Evolutionary conservation across 2,329 filamentous ascomycete species (phyloP).

Genomic region (Beauveria sp.): DNA sequence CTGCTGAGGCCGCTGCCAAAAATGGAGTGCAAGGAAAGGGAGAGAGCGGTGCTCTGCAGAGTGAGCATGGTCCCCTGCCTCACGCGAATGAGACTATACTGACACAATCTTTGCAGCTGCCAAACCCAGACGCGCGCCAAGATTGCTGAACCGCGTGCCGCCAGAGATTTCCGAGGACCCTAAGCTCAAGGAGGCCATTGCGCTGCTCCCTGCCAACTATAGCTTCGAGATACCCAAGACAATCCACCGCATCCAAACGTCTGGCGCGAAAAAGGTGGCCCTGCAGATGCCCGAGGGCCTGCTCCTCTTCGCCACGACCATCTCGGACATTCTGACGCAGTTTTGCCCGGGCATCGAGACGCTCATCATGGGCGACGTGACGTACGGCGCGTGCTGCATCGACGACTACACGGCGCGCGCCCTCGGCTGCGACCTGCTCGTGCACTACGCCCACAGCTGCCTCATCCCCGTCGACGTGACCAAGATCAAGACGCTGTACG

Average conservation of each 20-base stretch:
- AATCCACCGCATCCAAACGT: slow-evolving; percentile 82
- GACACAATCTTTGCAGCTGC: slow-evolving; percentile 43
- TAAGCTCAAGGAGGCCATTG: slow-evolving; percentile 79
- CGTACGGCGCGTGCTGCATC: slow-evolving; percentile 96
- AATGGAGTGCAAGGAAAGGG: slow-evolving; percentile 23
- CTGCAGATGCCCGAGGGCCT: slow-evolving; percentile 97
- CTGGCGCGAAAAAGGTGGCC: slow-evolving; percentile 73
- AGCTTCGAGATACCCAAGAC: slow-evolving; percentile 98
- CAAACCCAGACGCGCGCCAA: slow-evolving; percentile 61
- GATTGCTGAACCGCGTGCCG: slow-evolving; percentile 87
- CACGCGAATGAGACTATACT: not conserved
- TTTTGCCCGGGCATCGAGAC: slow-evolving; percentile 91
- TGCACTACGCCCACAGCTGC: slow-evolving; percentile 96
- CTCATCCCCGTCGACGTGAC: slow-evolving; percentile 94
- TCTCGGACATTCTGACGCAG: slow-evolving; percentile 89
- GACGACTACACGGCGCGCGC: slow-evolving; percentile 96
- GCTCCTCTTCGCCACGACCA: slow-evolving; percentile 90
- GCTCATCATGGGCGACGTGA: slow-evolving; percentile 98
- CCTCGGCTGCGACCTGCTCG: slow-evolving; percentile 84
- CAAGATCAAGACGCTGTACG: slow-evolving; percentile 93
- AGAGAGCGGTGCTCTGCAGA: slow-evolving; percentile 32
- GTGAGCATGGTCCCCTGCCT: slow-evolving; percentile 31
- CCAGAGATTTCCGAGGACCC: slow-evolving; percentile 77
- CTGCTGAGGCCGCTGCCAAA: slow-evolving; percentile 48
- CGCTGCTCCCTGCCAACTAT: slow-evolving; percentile 88